Evolutionary conservation across 495 filamentous ascomycete species (phyloP).

Genomic region (Trichoderma reesei): DNA sequence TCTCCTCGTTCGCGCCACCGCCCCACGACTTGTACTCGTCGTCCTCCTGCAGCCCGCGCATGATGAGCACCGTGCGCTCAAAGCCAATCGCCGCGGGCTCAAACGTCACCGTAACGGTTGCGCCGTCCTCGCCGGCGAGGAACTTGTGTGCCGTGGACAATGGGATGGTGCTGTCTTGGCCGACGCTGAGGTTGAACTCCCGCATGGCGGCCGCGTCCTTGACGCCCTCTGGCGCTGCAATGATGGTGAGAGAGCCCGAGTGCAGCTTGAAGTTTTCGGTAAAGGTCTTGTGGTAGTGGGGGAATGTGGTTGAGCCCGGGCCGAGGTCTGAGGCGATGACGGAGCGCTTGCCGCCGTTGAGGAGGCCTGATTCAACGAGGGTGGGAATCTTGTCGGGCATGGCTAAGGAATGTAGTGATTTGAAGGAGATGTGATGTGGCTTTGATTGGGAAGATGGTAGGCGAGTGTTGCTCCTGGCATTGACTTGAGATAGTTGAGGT

Average conservation of each 20-base stretch:
- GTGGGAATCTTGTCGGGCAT: slow-evolving; percentile 1
- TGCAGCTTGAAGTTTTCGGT: background rate
- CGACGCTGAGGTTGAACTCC: background rate
- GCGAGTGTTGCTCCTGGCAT: no score
- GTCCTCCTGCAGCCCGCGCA: background rate
- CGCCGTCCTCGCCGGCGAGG: background rate
- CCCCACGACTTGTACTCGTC: background rate
- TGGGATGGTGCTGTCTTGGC: background rate
- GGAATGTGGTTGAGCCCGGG: background rate
- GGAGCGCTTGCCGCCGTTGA: background rate
- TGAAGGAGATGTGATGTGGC: background rate
- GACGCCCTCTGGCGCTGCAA: background rate
- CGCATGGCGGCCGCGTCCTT: background rate
- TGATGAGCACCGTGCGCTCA: background rate
- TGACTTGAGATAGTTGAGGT: no score
- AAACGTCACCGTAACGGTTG: background rate
- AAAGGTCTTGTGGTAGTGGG: background rate
- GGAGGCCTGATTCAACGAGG: background rate
- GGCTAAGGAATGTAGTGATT: background rate
- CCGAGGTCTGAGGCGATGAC: background rate
- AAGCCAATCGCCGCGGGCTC: background rate
- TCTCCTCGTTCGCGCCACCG: background rate
- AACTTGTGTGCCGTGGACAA: background rate
- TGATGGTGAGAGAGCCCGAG: background rate
- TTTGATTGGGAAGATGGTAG: background rate